Conservation (phyloP, 108 stramenopile species). For the Discostella pseudostelligera region DNA sequence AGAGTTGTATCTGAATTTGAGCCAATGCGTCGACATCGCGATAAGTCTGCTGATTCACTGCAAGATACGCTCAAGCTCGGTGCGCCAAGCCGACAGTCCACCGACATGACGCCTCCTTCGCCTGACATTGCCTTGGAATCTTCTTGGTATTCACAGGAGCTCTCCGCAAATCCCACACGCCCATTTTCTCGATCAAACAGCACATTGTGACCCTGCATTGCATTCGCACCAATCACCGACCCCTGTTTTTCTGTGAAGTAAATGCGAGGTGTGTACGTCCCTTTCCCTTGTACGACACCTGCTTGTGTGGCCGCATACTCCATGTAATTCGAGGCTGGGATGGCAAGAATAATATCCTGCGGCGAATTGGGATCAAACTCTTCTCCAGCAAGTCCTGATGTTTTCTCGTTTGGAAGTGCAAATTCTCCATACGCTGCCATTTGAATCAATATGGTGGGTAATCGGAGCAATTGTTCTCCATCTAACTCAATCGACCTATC, state of each 20-base stretch:
- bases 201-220: conserved; percentile 90
- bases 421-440: conserved; percentile 51
- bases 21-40: conserved; percentile 11
- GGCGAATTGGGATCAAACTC: conserved; percentile 58
- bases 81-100: conserved; percentile 34
- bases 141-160: conserved; percentile 38
- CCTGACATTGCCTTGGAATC: conserved; percentile 7
- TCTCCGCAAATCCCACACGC: conserved; percentile 81
- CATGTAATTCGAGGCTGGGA: conserved; percentile 33
- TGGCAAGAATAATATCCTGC: conserved; percentile 44
- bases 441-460: conserved; percentile 59
- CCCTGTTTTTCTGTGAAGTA: conserved; percentile 88
- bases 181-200: conserved; percentile 79
- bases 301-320: conserved; percentile 15
- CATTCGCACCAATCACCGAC: conserved; percentile 92
- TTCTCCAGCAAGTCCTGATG: conserved; percentile 24
- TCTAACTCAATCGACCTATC: conserved; percentile 32
- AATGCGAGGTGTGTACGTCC: conserved; percentile 70
- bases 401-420: conserved; percentile 26
- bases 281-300: conserved; percentile 10
- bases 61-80: conserved; percentile 36
- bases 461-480: conserved; percentile 47
- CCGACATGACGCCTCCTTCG: conserved; percentile 21
- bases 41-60: conserved; percentile 40
- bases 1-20: conserved; percentile 51